phyloP scores from a whole-genome alignment of 352 stramenopile species.

The Pythium phragmiticola region DNA sequence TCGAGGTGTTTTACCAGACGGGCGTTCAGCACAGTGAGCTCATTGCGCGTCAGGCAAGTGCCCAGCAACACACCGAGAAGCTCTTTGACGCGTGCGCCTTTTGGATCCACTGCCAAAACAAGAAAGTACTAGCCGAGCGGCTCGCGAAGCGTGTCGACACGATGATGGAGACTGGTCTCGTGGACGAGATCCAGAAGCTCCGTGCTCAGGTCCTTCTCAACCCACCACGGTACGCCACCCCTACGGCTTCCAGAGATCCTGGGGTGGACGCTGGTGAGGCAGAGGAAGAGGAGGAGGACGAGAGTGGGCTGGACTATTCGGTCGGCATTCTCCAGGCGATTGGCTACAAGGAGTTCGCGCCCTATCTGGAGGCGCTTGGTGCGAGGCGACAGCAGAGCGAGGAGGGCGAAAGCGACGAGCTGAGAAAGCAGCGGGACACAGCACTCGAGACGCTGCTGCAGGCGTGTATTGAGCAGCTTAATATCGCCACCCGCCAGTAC shows the following conservation, averaged over 20 bases:
- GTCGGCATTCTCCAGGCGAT: conserved; percentile 88
- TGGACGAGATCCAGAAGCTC: conserved; percentile 73
- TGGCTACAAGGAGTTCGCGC: conserved; percentile 90
- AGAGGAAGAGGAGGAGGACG: neutral
- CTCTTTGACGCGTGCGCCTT: conserved; percentile 84
- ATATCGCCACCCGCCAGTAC: conserved; percentile 82
- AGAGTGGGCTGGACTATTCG: conserved; percentile 33
- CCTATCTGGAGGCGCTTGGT: conserved; percentile 72
- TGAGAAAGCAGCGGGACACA: conserved; percentile 24
- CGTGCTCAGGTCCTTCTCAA: conserved; percentile 49
- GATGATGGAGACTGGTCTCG: conserved; percentile 77
- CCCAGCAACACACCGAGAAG: conserved; percentile 44
- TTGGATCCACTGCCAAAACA: conserved; percentile 74
- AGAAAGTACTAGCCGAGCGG: conserved; percentile 57
- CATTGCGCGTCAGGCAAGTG: conserved; percentile 51
- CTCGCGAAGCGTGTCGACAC: conserved; percentile 70
- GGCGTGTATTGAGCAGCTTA: conserved; percentile 73
- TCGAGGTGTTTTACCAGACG: conserved; percentile 85
- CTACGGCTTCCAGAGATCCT: neutral
- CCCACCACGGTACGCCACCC: conserved; percentile 34
- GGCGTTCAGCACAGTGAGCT: conserved; percentile 73
- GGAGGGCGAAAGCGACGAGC: conserved; percentile 1
- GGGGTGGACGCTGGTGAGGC: too few species aligned
- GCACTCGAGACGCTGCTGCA: conserved; percentile 47
- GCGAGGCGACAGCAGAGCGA: conserved; percentile 17